phyloP scores from a whole-genome alignment of 371 early-diverging fungal genomes.

The Syncephalastrum sp. region DNA sequence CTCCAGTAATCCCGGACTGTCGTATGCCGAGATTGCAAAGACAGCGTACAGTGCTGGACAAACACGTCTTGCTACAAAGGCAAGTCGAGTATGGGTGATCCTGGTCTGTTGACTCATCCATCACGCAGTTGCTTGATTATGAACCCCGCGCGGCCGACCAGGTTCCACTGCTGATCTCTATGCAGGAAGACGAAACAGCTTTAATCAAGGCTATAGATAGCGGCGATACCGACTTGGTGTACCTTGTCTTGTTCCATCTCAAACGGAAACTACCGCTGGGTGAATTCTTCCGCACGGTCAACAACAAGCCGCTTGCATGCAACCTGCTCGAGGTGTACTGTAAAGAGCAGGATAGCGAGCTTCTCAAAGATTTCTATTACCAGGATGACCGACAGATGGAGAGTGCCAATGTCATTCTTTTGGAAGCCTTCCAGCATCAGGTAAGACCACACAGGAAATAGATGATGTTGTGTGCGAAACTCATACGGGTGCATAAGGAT shows the following conservation, averaged over 20 bases:
- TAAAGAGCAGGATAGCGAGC: slow-evolving; percentile 69
- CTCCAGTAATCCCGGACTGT: slow-evolving; percentile 67
- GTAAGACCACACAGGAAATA: slow-evolving; percentile 22
- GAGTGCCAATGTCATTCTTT: slow-evolving; percentile 64
- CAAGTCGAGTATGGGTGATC: slow-evolving; percentile 18
- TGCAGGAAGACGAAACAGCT: slow-evolving; percentile 89
- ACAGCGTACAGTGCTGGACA: slow-evolving; percentile 87
- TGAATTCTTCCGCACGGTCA: slow-evolving; percentile 88
- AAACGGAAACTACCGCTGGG: slow-evolving; percentile 80
- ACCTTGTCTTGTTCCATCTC: slow-evolving; percentile 85
- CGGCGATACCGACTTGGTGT: slow-evolving; percentile 94
- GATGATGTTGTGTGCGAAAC: background rate
- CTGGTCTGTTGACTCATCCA: background rate
- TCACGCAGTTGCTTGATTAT: slow-evolving; percentile 71
- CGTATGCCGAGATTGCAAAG: slow-evolving; percentile 91
- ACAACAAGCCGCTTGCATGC: slow-evolving; percentile 80
- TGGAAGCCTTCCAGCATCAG: slow-evolving; percentile 59
- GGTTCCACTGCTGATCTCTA: slow-evolving; percentile 90
- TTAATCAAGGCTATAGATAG: slow-evolving; percentile 90
- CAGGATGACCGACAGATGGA: slow-evolving; percentile 88
- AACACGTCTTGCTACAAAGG: slow-evolving; percentile 84
- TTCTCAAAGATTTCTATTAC: slow-evolving; percentile 91
- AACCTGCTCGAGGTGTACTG: slow-evolving; percentile 82
- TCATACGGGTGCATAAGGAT: slow-evolving; percentile 28
- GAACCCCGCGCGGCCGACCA: slow-evolving; percentile 94